phyloP scores from a whole-genome alignment of 768 basidiomycete genomes.

The Lyophyllum shimeji region DNA sequence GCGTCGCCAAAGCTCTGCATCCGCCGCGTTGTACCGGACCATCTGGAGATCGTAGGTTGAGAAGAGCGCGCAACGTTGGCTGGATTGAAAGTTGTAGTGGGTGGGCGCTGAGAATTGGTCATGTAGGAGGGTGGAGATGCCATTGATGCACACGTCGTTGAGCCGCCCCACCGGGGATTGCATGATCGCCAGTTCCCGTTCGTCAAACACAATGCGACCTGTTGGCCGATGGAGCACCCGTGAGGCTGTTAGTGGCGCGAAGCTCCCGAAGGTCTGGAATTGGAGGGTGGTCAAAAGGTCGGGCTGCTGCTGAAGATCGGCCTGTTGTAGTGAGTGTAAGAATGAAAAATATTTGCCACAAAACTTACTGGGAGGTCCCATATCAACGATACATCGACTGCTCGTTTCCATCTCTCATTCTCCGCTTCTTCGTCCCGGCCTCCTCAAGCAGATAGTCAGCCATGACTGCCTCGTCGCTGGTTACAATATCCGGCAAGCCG shows the following conservation, averaged over 20 bases:
- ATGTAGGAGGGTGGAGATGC: constrained; percentile 19
- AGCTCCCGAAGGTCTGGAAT: not conserved
- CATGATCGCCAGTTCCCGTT: not conserved
- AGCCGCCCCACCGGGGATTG: constrained; percentile 4
- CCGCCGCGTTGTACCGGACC: constrained; percentile 14
- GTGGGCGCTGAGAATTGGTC: not conserved
- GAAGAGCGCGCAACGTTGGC: not conserved
- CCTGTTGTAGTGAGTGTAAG: not conserved
- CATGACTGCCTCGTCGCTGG: too few relatives aligned
- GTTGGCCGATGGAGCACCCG: not conserved
- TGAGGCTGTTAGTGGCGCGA: not conserved
- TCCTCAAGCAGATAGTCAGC: too few relatives aligned
- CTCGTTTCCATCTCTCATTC: too few relatives aligned
- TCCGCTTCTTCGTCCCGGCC: too few relatives aligned
- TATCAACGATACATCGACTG: too few relatives aligned
- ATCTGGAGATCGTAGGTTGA: not conserved
- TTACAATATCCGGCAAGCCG: too few relatives aligned
- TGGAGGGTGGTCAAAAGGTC: too few relatives aligned
- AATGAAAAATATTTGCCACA: not conserved
- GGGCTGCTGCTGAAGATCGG: not conserved
- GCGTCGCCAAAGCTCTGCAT: constrained; percentile 21
- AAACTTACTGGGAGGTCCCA: too few relatives aligned
- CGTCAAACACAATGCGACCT: not conserved
- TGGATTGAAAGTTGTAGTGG: not conserved
- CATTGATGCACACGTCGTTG: constrained; percentile 27